phyloP scores from a whole-genome alignment of 2,329 filamentous ascomycete genomes.

The Monosporascus sp. region DNA sequence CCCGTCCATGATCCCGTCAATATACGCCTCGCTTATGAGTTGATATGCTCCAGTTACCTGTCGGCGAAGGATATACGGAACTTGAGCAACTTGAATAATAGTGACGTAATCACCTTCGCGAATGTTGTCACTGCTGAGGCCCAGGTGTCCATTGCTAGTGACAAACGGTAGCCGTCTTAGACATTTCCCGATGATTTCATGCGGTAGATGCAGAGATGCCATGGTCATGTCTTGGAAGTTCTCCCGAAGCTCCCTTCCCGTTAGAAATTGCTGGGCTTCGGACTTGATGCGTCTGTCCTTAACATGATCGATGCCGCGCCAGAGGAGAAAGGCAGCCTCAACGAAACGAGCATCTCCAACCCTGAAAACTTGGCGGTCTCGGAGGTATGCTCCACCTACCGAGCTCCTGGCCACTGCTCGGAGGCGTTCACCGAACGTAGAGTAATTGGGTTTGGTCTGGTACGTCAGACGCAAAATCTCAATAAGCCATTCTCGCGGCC shows the following conservation, averaged over 20 bases:
- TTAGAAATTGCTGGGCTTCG: too few relatives aligned
- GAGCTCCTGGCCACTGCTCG: slow-evolving; percentile 2
- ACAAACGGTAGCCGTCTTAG: slow-evolving; percentile 4
- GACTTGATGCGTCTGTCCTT: too few relatives aligned
- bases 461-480: slow-evolving; percentile 6
- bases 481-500: slow-evolving; percentile 4
- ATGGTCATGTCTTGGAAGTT: too few relatives aligned
- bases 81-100: slow-evolving; percentile 3
- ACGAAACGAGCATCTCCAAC: too few relatives aligned
- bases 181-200: slow-evolving; percentile 1
- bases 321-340: too few relatives aligned
- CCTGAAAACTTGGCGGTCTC: too few relatives aligned
- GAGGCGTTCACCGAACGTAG: slow-evolving; percentile 2
- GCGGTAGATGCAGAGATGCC: too few relatives aligned
- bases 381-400: neutral
- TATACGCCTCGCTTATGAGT: slow-evolving; percentile 4
- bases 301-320: too few relatives aligned
- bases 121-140: slow-evolving; percentile 5
- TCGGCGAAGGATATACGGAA: slow-evolving; percentile 4
- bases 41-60: slow-evolving; percentile 1
- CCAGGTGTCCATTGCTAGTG: neutral
- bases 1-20: slow-evolving; percentile 8
- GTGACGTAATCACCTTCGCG: slow-evolving; percentile 3
- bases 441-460: neutral
- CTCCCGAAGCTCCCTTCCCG: too few relatives aligned